phyloP scores from a whole-genome alignment of 805 yeast genomes.

The Torulaspora delbrueckii region DNA sequence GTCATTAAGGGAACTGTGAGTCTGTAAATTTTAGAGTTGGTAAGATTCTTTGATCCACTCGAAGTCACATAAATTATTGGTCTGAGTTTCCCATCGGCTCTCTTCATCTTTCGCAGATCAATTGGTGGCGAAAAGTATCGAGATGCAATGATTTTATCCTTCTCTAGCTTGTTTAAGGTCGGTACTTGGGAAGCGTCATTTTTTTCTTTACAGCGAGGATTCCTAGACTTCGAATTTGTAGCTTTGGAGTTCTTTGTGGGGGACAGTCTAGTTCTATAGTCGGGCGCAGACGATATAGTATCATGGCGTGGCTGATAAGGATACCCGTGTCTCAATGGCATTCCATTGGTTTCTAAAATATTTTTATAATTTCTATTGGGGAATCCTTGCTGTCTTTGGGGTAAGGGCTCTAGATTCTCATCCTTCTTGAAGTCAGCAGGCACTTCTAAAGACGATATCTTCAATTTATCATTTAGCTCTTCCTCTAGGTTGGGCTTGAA shows the following conservation, averaged over 20 bases:
- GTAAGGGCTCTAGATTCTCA: not conserved
- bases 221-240: not conserved
- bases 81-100: constrained; percentile 11
- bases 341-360: not conserved
- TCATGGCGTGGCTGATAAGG: not conserved
- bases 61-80: constrained; percentile 16
- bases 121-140: constrained; percentile 13
- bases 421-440: not conserved
- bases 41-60: constrained; percentile 2
- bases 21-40: constrained; percentile 10
- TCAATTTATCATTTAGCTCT: not conserved
- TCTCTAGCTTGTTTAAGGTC: not conserved
- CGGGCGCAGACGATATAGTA: not conserved
- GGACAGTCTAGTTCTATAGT: not conserved
- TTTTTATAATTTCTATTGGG: not conserved
- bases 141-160: constrained; percentile 2
- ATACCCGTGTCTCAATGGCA: not conserved
- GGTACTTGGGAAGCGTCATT: constrained; percentile 5
- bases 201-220: constrained; percentile 6
- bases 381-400: not conserved
- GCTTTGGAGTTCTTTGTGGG: constrained; percentile 2
- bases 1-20: constrained; percentile 12
- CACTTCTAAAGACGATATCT: not conserved
- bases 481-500: not conserved
- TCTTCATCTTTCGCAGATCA: constrained; percentile 11